Percentiles rank a stretch among this genome's conserved stretches.
phyloP scores from a whole-genome alignment of 225 moss, liverwort and hornwort species.

The Neckera pumila region DNA sequence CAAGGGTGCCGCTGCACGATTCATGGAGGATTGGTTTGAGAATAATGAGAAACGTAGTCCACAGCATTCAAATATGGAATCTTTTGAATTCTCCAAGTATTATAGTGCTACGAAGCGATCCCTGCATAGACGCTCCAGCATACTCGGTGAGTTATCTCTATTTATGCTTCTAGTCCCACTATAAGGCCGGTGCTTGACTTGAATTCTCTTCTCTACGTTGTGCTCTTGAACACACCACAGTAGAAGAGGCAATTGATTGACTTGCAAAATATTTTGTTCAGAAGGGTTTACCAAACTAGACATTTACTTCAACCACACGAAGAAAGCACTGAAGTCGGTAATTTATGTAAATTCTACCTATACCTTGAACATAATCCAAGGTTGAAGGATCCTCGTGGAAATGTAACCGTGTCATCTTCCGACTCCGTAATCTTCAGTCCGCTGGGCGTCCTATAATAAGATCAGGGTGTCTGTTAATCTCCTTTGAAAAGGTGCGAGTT shows the following conservation, averaged over 20 bases:
- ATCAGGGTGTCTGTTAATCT: neutral
- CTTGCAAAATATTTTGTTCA: neutral
- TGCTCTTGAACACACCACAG: neutral
- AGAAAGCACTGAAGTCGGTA: neutral
- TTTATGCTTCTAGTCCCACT: neutral
- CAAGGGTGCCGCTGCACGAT: slow-evolving; percentile 92
- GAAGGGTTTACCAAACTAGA: neutral
- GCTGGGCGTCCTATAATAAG: neutral
- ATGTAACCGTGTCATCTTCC: neutral
- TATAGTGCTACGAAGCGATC: slow-evolving; percentile 15
- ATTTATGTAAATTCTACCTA: neutral
- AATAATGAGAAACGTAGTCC: neutral
- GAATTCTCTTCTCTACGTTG: neutral
- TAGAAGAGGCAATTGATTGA: neutral
- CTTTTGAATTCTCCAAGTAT: slow-evolving; percentile 15
- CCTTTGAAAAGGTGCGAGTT: neutral
- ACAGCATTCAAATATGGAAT: slow-evolving; percentile 16
- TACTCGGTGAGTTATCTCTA: slow-evolving; percentile 15
- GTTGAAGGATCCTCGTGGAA: neutral
- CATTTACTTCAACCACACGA: neutral
- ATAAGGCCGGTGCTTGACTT: neutral
- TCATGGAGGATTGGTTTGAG: slow-evolving; percentile 94
- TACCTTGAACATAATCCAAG: neutral
- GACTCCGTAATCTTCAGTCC: neutral
- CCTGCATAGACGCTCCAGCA: slow-evolving; percentile 26